Evolutionary conservation across 1,284 basidiomycete genomes (phyloP).

Genomic region (Apiotrichum sp.): DNA sequence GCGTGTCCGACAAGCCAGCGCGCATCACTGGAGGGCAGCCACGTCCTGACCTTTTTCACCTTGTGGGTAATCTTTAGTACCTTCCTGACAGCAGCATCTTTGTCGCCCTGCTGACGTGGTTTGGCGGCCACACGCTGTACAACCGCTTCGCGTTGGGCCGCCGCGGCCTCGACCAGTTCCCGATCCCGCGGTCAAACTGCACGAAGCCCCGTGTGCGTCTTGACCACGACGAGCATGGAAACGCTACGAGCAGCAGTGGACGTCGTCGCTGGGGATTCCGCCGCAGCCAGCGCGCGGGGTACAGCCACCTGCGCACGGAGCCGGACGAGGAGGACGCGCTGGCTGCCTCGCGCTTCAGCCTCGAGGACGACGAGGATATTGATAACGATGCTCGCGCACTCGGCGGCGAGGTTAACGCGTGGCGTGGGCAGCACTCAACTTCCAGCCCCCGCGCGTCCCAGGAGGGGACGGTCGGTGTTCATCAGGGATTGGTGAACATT

Average conservation of each 20-base stretch:
- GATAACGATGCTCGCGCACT: constrained; percentile 21
- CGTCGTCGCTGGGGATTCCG: constrained; percentile 11
- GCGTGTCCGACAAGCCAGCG: constrained; percentile 41
- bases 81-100: constrained; percentile 25
- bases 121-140: constrained; percentile 42
- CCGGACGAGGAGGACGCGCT: constrained; percentile 55
- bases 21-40: constrained; percentile 26
- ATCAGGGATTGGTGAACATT: constrained; percentile 37
- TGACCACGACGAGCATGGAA: neutral
- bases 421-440: constrained; percentile 18
- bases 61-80: constrained; percentile 27
- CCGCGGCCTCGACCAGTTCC: constrained; percentile 40
- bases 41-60: constrained; percentile 34
- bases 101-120: constrained; percentile 43
- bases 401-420: constrained; percentile 32
- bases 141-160: constrained; percentile 42
- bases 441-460: neutral
- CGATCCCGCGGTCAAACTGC: constrained; percentile 19
- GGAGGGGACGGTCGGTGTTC: constrained; percentile 20
- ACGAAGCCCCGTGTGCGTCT: neutral
- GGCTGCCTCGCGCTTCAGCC: constrained; percentile 41
- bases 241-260: neutral
- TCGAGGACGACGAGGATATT: constrained; percentile 40
- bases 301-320: constrained; percentile 28
- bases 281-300: constrained; percentile 24